phyloP scores from a whole-genome alignment of 148 eudicot genomes.

The Fagopyrum esculentum region DNA sequence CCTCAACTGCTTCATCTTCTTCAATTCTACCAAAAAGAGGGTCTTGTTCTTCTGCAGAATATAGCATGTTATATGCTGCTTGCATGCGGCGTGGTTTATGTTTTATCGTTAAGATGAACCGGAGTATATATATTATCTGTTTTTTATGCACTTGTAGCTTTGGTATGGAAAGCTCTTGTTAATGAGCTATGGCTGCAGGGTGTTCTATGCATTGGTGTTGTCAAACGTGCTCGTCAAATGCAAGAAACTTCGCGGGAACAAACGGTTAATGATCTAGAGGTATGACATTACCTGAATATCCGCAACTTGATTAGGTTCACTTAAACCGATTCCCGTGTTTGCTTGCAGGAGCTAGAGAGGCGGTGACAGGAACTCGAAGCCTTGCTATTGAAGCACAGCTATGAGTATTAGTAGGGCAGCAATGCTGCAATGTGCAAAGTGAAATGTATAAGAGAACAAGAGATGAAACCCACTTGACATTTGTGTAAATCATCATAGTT shows the following conservation, averaged over 20 bases:
- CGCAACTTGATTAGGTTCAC: not conserved
- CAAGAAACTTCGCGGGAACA: slow-evolving; percentile 60
- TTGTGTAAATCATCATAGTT: not conserved
- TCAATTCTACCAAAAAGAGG: too few relatives aligned
- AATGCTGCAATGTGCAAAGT: not conserved
- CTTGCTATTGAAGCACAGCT: slow-evolving; percentile 24
- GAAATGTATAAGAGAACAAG: not conserved
- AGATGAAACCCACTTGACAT: not conserved
- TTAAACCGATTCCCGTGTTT: too few relatives aligned
- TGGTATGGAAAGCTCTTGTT: not conserved
- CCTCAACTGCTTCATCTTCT: too few relatives aligned
- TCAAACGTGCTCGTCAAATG: slow-evolving; percentile 78
- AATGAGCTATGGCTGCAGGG: slow-evolving; percentile 37
- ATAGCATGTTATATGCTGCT: slow-evolving; percentile 72
- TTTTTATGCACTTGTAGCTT: too few relatives aligned
- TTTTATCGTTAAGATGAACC: slow-evolving; percentile 55
- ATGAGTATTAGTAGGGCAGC: not conserved
- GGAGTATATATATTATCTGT: not conserved
- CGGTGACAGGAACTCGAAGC: slow-evolving; percentile 72
- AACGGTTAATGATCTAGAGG: slow-evolving; percentile 75
- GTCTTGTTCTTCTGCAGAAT: slow-evolving; percentile 67
- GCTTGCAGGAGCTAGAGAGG: slow-evolving; percentile 69
- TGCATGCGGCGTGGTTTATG: slow-evolving; percentile 74
- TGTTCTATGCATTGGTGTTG: slow-evolving; percentile 65
- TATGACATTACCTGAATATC: slow-evolving; percentile 17